Conservation (phyloP, 2,329 filamentous ascomycete species). For the Emydomyces testavorans region DNA sequence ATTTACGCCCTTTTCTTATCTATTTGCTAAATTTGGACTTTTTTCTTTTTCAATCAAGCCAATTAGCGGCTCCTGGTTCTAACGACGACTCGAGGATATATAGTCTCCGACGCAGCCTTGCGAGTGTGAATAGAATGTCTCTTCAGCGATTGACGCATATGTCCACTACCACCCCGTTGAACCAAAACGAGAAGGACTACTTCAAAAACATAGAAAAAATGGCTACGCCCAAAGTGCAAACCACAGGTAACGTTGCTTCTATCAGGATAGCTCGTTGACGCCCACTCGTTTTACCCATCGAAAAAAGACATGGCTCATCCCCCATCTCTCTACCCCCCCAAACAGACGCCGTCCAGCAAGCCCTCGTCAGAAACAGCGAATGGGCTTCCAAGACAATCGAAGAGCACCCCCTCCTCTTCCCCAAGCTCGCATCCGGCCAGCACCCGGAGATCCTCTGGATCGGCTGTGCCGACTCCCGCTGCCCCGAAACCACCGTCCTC, state of each 20-base stretch:
- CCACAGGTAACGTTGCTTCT: conserved; percentile 1
- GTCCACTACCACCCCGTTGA: not conserved
- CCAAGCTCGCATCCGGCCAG: conserved; percentile 55
- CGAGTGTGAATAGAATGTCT: not conserved
- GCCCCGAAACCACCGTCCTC: conserved; percentile 71
- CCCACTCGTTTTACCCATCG: not conserved
- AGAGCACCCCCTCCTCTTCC: conserved; percentile 60
- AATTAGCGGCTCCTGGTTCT: no score
- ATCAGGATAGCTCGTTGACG: not conserved
- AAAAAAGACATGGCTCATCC: not conserved
- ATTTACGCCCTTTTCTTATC: no score
- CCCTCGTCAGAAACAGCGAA: conserved; percentile 56
- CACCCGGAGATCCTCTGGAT: conserved; percentile 59
- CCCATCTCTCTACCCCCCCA: not conserved
- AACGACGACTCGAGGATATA: not conserved
- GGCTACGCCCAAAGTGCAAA: conserved; percentile 4
- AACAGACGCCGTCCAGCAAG: conserved; percentile 50
- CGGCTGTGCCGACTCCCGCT: conserved; percentile 75
- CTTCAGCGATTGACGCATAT: not conserved
- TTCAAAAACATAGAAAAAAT: conserved; percentile 10
- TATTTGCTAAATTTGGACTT: no score
- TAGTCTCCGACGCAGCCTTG: conserved; percentile 7
- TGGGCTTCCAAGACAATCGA: conserved; percentile 56
- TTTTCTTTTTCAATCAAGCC: no score
- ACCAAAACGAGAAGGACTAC: conserved; percentile 3